Base-by-base conservation (phyloP, 306 rosid genomes). In the Sindora glabra region DNA sequence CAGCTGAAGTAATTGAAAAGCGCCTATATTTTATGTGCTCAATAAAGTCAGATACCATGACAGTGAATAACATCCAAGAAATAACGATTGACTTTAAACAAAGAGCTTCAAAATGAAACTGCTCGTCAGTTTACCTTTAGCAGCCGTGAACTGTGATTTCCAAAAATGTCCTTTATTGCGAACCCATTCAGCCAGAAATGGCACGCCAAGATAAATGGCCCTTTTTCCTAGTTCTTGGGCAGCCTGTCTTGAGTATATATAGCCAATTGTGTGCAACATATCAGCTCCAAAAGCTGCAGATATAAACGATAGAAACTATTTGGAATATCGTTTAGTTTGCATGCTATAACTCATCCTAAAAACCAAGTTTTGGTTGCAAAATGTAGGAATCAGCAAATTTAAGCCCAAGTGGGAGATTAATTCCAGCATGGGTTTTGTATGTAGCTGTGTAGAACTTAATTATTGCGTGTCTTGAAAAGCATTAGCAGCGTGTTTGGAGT, bases 151-250 rank as follows among this genome's bases (percentile, higher is more conserved):
- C 71, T 89, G 96, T 47, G 99, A 83, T 74, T 89, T 88, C 96
- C 86, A 89, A 64, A 78, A 88, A 73, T 89, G 96, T 32, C 99
- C 95, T 74, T 89, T 92, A 42, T 80, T 82, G 14, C 96, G 86
- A 59, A 89, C 89, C 96, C 96, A 89, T 72, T 92, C 96, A 15
- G 96, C 83, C 67, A 92, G 47, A 76, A 92, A 92, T 55, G 96
- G 99, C 40, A 92, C 85, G 8, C 96, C 95, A 13, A 92, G 94
- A 57, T 67, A 89, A 59, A 88, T 77, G 67, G 94, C 96, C 63
- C 81, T 92, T 73, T 86, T 86, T 49, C 99, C 99, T 54, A 92
- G 86, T 82, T 92, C 95, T 77, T 79, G 90, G 10, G 90, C 96
- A 42, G 99, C 99, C 67, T 89, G 99, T 77, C 96, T 86, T 8